Conservation (phyloP, 108 stramenopile species). For the Cylindrotheca fusiformis region DNA sequence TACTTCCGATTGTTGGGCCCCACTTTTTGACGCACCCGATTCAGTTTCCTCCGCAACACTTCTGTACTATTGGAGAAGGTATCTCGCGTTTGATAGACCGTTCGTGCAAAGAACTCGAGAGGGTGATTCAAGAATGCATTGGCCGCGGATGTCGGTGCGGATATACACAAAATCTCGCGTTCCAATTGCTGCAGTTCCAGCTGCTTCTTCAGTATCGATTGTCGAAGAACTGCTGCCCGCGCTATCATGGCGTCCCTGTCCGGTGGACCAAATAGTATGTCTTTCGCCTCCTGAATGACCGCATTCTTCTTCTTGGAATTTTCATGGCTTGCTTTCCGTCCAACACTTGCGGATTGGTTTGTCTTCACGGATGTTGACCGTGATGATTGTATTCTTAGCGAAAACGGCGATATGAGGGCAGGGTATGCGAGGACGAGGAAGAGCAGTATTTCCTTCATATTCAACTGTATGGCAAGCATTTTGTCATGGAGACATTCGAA, state of each 20-base stretch:
- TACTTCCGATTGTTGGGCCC: constrained; percentile 49
- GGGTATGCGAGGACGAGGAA: too few species aligned
- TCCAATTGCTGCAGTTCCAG: constrained; percentile 57
- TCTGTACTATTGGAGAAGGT: constrained; percentile 43
- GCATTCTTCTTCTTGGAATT: too few species aligned
- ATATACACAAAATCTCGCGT: constrained; percentile 46
- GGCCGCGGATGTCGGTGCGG: constrained; percentile 25
- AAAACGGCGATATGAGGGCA: too few species aligned
- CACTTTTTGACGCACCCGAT: constrained; percentile 41
- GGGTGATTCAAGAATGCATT: constrained; percentile 30
- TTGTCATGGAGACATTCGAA: too few species aligned
- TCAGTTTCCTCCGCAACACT: constrained; percentile 52
- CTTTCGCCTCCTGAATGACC: too few species aligned
- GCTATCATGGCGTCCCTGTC: constrained; percentile 40
- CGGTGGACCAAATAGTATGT: too few species aligned
- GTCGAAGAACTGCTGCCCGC: constrained; percentile 51
- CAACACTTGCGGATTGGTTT: too few species aligned
- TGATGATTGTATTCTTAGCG: too few species aligned
- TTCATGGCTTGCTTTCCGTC: too few species aligned
- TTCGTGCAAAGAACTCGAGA: constrained; percentile 19
- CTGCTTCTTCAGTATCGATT: constrained; percentile 50
- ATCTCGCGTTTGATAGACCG: constrained; percentile 23
- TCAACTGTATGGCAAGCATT: too few species aligned
- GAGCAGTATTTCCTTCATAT: too few species aligned
- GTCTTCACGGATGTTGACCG: too few species aligned